These are phyloP conservation scores for Aegilops tauschii DNA, from an alignment of 176 grass and related monocot genomes.

Conservation along the genomic window DNA sequence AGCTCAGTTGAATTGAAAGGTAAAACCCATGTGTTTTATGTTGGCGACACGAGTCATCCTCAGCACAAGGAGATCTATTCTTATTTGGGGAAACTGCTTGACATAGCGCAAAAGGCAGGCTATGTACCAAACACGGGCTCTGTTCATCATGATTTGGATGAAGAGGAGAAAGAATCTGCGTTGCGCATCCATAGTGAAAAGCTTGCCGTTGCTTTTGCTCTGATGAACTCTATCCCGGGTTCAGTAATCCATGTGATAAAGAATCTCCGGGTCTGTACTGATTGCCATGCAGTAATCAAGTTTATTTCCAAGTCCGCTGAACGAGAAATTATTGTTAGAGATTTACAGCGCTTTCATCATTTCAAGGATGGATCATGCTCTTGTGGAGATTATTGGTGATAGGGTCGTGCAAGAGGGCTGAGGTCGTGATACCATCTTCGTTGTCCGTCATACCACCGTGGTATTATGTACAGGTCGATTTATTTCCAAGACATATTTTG, in stretches of 20 bases:
- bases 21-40: conserved; percentile 77
- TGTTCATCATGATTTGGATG: conserved; percentile 81
- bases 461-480: not conserved
- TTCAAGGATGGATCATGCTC: conserved; percentile 84
- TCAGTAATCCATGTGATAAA: conserved; percentile 82
- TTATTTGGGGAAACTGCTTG: conserved; percentile 76
- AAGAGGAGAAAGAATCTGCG: conserved; percentile 81
- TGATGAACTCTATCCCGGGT: conserved; percentile 63
- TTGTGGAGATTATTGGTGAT: conserved; percentile 86
- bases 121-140: conserved; percentile 83
- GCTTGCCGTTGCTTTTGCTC: conserved; percentile 85
- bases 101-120: conserved; percentile 72
- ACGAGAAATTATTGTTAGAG: conserved; percentile 76
- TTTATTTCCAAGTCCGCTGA: conserved; percentile 62
- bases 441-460: not conserved
- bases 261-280: conserved; percentile 82
- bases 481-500: not conserved
- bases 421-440: conserved; percentile 18
- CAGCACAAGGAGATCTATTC: conserved; percentile 72
- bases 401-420: not conserved
- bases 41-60: conserved; percentile 77
- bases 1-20: conserved; percentile 84
- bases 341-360: conserved; percentile 79
- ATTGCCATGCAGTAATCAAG: conserved; percentile 84
- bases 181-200: conserved; percentile 87